Evolutionary conservation across 176 grass and related monocot genomes (phyloP), one percentile per base, ranked within the genome.

Genomic region (Avena eriantha): DNA sequence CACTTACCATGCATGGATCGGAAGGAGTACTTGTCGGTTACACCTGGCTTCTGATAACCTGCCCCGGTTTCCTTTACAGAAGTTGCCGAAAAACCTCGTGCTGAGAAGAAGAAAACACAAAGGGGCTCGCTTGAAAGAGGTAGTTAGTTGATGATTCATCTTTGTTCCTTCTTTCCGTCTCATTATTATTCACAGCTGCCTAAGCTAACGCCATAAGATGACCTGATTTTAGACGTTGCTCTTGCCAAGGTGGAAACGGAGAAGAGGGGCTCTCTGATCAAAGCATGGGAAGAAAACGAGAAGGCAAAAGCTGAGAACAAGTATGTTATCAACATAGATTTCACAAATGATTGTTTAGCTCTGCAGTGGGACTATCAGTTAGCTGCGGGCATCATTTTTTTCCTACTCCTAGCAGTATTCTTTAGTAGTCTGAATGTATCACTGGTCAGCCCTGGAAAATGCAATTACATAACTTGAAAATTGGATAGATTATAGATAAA

Each of bases 221-320:
- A 63, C 60, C 18, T 72, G 54, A 21, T 49, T 86, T 63, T 82
- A 98, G 96, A 94, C 45, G 78, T 86, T 47, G 87, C 78, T 83
- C 88, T 96, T 29, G 84, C 93, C 11, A 96, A 88, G 72, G 77
- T 96, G 59, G 96, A 96, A 69, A 79, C 89, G 2, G 92, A 96
- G 48, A 96, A 91, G 55, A 91, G 59, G 34, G 80, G 76, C 33
- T 96, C 94, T 83, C 77, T 98, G 79, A 96, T 98, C 54, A 94
- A 90, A 86, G 90, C 96, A 77, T 96, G 96, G 96, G 93, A 94
- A 63, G 90, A 91, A 14, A 98, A 91, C 41, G 87, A 93, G 76
- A 98, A 98, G 77, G 65, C 88, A 7, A 96, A 93, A 74, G 93
- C 93, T 48, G 88, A 98, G 10, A 94, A 98, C 78, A 98, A 88